A percentile compares a stretch with the other conserved stretches of the same genome.
Evolutionary conservation across 345 rosid genomes (phyloP).

Genomic region (Euphorbia lathyris): DNA sequence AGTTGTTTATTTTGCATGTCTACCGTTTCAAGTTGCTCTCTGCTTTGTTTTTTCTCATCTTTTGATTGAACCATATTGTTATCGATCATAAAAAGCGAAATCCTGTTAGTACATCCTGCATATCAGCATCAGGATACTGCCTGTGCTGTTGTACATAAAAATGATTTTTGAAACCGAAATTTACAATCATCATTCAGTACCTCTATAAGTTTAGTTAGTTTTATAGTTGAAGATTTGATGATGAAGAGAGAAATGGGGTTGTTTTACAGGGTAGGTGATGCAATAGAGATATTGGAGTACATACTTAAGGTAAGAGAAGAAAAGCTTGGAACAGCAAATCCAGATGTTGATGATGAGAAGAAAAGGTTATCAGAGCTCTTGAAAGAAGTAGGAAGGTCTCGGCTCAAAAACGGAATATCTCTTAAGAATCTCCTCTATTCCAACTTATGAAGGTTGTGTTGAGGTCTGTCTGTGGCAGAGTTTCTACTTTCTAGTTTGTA

Average conservation of each 20-base stretch:
- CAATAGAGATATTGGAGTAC: conserved; percentile 33
- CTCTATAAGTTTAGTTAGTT: no score
- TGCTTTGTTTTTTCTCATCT: not conserved
- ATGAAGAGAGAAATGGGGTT: no score
- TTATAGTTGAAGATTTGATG: not conserved
- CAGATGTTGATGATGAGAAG: conserved; percentile 38
- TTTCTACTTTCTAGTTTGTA: not conserved
- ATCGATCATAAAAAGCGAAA: not conserved
- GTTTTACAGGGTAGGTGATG: conserved; percentile 32
- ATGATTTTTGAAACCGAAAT: not conserved
- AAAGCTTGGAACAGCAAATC: conserved; percentile 36
- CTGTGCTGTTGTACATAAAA: not conserved
- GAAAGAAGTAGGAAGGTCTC: conserved; percentile 37
- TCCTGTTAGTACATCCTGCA: not conserved
- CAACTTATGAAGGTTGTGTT: conserved; percentile 7
- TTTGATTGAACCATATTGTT: not conserved
- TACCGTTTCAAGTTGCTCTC: not conserved
- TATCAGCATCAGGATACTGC: no score
- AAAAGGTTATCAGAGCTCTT: conserved; percentile 34
- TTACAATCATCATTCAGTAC: no score
- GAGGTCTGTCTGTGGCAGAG: conserved; percentile 4
- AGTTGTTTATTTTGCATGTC: not conserved
- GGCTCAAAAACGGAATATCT: conserved; percentile 24
- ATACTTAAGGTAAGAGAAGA: conserved; percentile 31
- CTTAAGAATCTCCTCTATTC: conserved; percentile 22